Evolutionary conservation across 495 filamentous ascomycete species (phyloP).

Genomic region (Bacidia gigantensis): DNA sequence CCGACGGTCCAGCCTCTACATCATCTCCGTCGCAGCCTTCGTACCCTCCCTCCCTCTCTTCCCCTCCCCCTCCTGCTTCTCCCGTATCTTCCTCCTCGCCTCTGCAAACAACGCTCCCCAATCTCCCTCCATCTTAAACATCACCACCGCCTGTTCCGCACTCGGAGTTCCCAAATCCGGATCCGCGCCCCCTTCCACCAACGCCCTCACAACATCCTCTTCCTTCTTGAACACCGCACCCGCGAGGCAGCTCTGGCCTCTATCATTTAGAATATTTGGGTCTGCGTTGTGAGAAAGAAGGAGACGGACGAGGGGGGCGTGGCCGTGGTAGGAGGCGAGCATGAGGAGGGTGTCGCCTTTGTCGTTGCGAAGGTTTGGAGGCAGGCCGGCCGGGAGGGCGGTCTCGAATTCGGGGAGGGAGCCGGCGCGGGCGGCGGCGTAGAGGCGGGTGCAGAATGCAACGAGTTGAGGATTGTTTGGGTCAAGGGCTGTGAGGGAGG

Average conservation of each 20-base stretch:
- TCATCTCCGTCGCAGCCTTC: constrained; percentile 8
- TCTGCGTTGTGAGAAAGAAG: constrained; percentile 38
- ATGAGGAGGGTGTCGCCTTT: constrained; percentile 41
- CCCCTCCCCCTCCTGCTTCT: background rate
- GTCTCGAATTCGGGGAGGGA: constrained; percentile 34
- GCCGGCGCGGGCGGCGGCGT: constrained; percentile 37
- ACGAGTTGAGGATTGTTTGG: constrained; percentile 26
- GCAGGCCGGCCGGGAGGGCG: constrained; percentile 36
- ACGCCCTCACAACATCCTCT: constrained; percentile 18
- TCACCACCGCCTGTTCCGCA: constrained; percentile 30
- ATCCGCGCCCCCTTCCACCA: constrained; percentile 37
- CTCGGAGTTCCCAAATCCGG: constrained; percentile 35
- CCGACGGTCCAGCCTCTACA: background rate
- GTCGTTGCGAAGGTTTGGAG: constrained; percentile 40
- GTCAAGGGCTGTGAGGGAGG: background rate
- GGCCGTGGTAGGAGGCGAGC: constrained; percentile 42
- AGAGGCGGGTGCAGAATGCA: constrained; percentile 37
- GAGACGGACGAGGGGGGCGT: constrained; percentile 34
- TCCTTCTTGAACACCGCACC: constrained; percentile 44
- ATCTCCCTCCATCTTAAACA: constrained; percentile 39
- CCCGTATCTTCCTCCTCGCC: constrained; percentile 4
- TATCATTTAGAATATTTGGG: constrained; percentile 38
- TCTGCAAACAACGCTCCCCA: constrained; percentile 31
- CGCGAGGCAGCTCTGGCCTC: constrained; percentile 39
- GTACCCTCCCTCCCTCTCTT: constrained; percentile 5